phyloP scores from a whole-genome alignment of 140 eudicot species.

The Anethum foeniculum region DNA sequence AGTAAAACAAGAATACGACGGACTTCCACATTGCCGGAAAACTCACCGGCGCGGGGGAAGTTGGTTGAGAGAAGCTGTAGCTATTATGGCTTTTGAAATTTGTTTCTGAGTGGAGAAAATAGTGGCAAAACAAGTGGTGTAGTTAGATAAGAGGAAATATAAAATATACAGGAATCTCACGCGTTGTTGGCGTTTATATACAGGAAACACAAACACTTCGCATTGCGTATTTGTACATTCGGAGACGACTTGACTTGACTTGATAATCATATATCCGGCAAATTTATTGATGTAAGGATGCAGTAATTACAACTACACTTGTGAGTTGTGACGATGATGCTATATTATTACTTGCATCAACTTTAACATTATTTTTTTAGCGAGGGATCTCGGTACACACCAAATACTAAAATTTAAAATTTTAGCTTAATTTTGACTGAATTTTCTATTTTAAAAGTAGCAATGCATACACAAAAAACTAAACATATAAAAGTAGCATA shows the following conservation, averaged over 20 bases:
- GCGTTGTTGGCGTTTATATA: too few relatives aligned
- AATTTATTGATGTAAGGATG: neutral
- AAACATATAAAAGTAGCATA: too few relatives aligned
- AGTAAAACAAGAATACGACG: neutral
- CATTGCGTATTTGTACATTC: too few relatives aligned
- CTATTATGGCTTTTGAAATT: neutral
- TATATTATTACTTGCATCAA: too few relatives aligned
- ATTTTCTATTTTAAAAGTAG: too few relatives aligned
- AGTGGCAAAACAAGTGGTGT: neutral
- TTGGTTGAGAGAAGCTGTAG: neutral
- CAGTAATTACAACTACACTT: neutral
- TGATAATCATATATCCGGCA: neutral
- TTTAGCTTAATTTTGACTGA: too few relatives aligned
- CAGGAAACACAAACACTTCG: too few relatives aligned
- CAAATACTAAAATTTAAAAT: too few relatives aligned
- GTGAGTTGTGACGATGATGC: too few relatives aligned
- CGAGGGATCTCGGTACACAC: too few relatives aligned
- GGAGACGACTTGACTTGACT: neutral
- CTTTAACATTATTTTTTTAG: too few relatives aligned
- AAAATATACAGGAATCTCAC: neutral
- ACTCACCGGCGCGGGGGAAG: neutral
- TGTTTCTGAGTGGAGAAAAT: neutral
- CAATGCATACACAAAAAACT: too few relatives aligned
- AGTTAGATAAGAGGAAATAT: neutral
- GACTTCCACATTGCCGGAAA: slow-evolving; percentile 5